Percentiles rank a stretch among this genome's conserved stretches.
phyloP scores from a whole-genome alignment of 2,329 filamentous ascomycete genomes.

The Colletotrichum liriopes region DNA sequence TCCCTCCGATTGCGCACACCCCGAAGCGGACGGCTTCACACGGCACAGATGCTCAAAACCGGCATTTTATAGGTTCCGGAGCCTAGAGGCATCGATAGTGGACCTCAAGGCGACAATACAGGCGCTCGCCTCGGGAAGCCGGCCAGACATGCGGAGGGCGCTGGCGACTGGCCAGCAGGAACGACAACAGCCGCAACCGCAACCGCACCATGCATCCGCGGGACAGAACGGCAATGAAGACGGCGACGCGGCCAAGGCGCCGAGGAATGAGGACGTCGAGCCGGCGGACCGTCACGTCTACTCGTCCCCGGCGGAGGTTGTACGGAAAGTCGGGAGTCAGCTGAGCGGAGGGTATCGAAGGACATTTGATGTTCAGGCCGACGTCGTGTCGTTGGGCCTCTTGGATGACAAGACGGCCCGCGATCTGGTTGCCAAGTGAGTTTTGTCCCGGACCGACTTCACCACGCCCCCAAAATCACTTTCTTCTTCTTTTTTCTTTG shows the following conservation, averaged over 20 bases:
- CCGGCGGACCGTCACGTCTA: conserved; percentile 38
- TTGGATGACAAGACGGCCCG: conserved; percentile 32
- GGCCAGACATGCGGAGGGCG: conserved; percentile 19
- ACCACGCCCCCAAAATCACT: not conserved
- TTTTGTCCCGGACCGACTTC: not conserved
- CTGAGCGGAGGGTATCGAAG: conserved; percentile 36
- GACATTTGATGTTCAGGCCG: conserved; percentile 35
- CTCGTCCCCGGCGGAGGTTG: conserved; percentile 37
- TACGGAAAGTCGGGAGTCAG: conserved; percentile 38
- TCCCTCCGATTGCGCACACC: not conserved
- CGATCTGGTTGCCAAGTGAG: conserved; percentile 33
- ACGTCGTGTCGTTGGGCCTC: conserved; percentile 33
- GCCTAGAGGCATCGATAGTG: conserved; percentile 31
- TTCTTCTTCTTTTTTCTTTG: not conserved
- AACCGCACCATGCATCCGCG: not conserved
- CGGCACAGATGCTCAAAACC: not conserved
- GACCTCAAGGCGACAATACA: conserved; percentile 38
- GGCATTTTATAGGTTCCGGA: conserved; percentile 21
- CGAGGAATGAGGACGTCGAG: conserved; percentile 32
- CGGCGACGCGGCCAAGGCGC: not conserved
- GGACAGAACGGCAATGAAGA: conserved; percentile 12
- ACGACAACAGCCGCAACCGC: conserved; percentile 4
- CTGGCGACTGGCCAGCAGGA: conserved; percentile 3
- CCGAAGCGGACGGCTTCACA: not conserved
- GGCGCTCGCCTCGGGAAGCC: conserved; percentile 23